Conservation (phyloP, 345 rosid species). For the Arabis alpina region DNA sequence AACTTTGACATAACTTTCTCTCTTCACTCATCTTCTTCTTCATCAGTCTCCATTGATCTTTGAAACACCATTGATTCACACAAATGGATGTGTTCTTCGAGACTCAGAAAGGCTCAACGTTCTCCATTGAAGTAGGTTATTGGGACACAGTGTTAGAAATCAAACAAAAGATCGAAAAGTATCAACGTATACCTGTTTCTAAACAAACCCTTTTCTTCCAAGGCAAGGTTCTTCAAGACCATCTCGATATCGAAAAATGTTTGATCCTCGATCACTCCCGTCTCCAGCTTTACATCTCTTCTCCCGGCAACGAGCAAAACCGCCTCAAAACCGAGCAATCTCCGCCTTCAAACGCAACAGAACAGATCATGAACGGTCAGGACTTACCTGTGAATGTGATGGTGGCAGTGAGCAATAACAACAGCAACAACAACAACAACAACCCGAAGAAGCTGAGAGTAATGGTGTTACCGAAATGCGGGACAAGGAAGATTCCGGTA, state of each 20-base stretch:
- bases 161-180: conserved; percentile 73
- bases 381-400: not conserved
- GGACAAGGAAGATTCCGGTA: conserved; percentile 64
- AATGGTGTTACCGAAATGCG: conserved; percentile 58
- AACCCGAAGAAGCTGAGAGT: conserved; percentile 58
- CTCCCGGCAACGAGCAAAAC: conserved; percentile 19
- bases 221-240: conserved; percentile 65
- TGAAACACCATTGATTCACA: conserved; percentile 1
- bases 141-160: conserved; percentile 76
- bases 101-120: conserved; percentile 52
- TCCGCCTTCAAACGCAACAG: conserved; percentile 37
- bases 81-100: conserved; percentile 74
- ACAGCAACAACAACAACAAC: conserved; percentile 41
- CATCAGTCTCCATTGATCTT: conserved; percentile 16
- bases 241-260: conserved; percentile 58
- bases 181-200: conserved; percentile 58
- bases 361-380: conserved; percentile 27
- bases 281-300: conserved; percentile 56
- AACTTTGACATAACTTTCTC: not conserved
- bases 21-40: not conserved
- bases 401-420: conserved; percentile 6
- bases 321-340: conserved; percentile 42
- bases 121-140: conserved; percentile 80
- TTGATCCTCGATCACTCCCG: conserved; percentile 64
- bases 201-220: conserved; percentile 71